Conservation (phyloP, 164 flowering plant species). For the Magnolia changhungtana region DNA sequence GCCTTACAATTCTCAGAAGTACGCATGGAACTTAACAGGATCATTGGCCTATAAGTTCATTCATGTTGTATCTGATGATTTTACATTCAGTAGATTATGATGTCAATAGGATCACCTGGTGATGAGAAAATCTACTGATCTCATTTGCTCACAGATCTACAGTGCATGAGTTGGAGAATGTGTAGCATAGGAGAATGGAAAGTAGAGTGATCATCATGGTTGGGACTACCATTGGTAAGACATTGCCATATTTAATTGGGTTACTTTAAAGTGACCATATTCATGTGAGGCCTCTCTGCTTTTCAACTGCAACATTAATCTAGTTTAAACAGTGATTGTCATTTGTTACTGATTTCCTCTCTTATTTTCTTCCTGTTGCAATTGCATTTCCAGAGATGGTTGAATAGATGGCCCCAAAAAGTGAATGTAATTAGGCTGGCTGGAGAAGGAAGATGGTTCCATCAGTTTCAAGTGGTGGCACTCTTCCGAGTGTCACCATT, state of each 20-base stretch:
- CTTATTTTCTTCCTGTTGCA: background rate
- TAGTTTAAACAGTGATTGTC: background rate
- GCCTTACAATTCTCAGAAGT: too few species aligned
- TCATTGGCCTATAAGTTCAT: too few species aligned
- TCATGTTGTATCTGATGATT: too few species aligned
- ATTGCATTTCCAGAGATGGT: constrained; percentile 71
- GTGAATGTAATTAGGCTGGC: constrained; percentile 86
- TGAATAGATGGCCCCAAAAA: constrained; percentile 86
- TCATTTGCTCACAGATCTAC: too few species aligned
- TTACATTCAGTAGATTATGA: too few species aligned
- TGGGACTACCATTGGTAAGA: constrained; percentile 95
- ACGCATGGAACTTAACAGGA: too few species aligned
- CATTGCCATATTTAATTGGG: constrained; percentile 75
- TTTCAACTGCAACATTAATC: background rate
- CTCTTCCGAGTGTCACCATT: too few species aligned
- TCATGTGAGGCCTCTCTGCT: too few species aligned
- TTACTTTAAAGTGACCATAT: constrained; percentile 74
- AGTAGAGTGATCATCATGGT: constrained; percentile 95
- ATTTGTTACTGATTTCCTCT: constrained; percentile 8
- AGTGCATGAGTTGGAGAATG: too few species aligned
- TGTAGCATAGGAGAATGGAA: too few species aligned
- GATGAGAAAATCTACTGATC: too few species aligned
- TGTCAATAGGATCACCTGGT: too few species aligned
- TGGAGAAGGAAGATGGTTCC: constrained; percentile 93
- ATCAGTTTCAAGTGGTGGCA: constrained; percentile 91